phyloP scores from a whole-genome alignment of 108 stramenopile genomes.

The Discostella pseudostelligera region DNA sequence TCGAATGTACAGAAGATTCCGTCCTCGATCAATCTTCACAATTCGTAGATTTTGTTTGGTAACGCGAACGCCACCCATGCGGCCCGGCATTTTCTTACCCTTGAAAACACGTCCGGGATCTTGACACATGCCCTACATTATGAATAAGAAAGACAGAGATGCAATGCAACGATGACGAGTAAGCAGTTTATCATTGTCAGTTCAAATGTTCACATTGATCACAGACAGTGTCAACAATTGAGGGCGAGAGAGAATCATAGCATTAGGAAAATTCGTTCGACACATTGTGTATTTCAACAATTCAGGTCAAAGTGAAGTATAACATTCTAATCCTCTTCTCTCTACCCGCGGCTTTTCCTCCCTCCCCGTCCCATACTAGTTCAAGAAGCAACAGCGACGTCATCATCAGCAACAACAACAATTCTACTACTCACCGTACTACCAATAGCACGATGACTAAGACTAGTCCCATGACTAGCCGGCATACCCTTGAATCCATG shows the following conservation, averaged over 20 bases:
- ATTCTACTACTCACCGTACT: conserved; percentile 59
- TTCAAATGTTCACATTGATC: not conserved
- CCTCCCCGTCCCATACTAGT: not conserved
- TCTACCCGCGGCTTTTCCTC: no score
- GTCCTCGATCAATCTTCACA: conserved; percentile 90
- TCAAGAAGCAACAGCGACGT: no score
- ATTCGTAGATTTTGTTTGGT: conserved; percentile 90
- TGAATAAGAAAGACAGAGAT: not conserved
- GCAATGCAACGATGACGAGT: not conserved
- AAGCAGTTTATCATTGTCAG: no score
- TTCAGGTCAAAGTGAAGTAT: conserved; percentile 32
- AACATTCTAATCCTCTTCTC: conserved; percentile 11
- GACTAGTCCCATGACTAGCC: conserved; percentile 93
- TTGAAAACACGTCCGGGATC: conserved; percentile 97
- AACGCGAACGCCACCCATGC: conserved; percentile 87
- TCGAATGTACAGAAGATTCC: conserved; percentile 87
- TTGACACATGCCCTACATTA: conserved; percentile 71
- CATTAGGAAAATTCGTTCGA: conserved; percentile 4
- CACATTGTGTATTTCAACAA: not conserved
- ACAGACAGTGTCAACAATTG: not conserved
- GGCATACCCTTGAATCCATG: conserved; percentile 92
- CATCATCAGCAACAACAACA: no score
- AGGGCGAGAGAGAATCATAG: conserved; percentile 1
- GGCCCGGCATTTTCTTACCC: conserved; percentile 99
- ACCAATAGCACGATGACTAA: conserved; percentile 89